Base-by-base conservation (phyloP, 306 rosid genomes). In the Ochetophila trinervis region DNA sequence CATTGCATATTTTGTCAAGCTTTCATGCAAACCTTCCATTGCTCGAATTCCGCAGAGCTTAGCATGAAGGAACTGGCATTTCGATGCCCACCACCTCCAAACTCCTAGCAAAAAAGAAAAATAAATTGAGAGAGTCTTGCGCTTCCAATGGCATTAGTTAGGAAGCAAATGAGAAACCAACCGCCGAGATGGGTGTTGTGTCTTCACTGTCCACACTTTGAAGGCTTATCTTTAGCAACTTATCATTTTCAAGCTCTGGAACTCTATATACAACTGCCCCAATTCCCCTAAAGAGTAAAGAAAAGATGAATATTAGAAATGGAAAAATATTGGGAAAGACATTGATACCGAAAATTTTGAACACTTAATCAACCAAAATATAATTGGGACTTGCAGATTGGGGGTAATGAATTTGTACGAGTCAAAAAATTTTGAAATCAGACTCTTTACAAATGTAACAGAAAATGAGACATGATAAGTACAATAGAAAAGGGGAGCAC, bases 71-170 rank as follows among this genome's bases (percentile, higher is more conserved):
- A 89, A 72, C 97, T 79, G 0, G 98, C 98, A 49, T 84, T 79
- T 74, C 57, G 75, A 79, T 89, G 96, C 48, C 98, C 98, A 63
- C 94, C 96, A 9, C 96, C 98, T 78, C 92, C 92, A 62, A 82
- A 89, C 70, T 74, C 82, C 97, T 89, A 84, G 71, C 6, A 72
- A 50, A 30, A 27, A 37, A 73, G 44, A 32, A 50, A 57, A 74
- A 66, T 32, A 14, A 61, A 24, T 54, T 12, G 49, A 44, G 53
- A 27, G 34, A 51, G 8, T 60, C 65, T 71, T 58, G 24, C 64
- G 36, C 12, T 23, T 71, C 20, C 50, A 42, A 32, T 57, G n/a
- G 53, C 37, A 75, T 50, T 47, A 60, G 48, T 19, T 49, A 11
- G 16, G 18, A 19, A 9, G 15, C 52, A 60, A 37, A 68, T 70